Conservation (phyloP, 2,329 filamentous ascomycete species). For the Herpotrichia juniperi region DNA sequence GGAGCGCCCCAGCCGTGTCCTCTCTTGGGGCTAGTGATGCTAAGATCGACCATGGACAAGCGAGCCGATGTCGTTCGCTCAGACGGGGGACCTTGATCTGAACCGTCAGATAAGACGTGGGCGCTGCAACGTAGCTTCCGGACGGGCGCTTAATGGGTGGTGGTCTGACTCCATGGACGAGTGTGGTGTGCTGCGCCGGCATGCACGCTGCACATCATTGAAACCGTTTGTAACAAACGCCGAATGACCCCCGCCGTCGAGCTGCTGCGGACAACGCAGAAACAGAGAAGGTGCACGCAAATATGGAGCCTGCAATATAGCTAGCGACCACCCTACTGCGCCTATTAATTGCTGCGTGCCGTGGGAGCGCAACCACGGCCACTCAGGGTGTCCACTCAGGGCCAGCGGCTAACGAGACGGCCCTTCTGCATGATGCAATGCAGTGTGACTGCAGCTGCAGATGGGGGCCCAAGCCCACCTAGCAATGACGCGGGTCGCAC, state of each 20-base stretch:
- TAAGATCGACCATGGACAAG: not conserved
- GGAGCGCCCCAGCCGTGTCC: conserved; percentile 6
- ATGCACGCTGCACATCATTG: conserved; percentile 19
- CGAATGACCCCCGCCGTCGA: conserved; percentile 16
- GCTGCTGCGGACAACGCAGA: conserved; percentile 19
- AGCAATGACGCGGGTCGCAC: conserved; percentile 19
- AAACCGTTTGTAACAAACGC: conserved; percentile 25
- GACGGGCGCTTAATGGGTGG: conserved; percentile 10
- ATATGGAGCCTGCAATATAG: conserved; percentile 24
- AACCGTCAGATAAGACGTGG: conserved; percentile 1
- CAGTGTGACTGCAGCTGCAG: not conserved
- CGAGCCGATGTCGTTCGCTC: not conserved
- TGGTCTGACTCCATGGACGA: not conserved
- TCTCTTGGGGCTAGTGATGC: not conserved
- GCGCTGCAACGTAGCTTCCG: not conserved
- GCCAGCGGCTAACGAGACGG: conserved; percentile 18
- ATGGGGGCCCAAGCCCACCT: conserved; percentile 4
- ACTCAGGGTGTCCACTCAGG: conserved; percentile 5
- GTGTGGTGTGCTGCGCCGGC: not conserved
- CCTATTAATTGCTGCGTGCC: conserved; percentile 30
- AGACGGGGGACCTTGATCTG: not conserved
- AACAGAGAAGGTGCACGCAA: no score
- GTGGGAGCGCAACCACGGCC: conserved; percentile 17
- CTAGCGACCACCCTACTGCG: conserved; percentile 33
- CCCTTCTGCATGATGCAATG: conserved; percentile 1